Conservation (phyloP, 305 asterid species). For the Stenogyne calaminthoides region DNA sequence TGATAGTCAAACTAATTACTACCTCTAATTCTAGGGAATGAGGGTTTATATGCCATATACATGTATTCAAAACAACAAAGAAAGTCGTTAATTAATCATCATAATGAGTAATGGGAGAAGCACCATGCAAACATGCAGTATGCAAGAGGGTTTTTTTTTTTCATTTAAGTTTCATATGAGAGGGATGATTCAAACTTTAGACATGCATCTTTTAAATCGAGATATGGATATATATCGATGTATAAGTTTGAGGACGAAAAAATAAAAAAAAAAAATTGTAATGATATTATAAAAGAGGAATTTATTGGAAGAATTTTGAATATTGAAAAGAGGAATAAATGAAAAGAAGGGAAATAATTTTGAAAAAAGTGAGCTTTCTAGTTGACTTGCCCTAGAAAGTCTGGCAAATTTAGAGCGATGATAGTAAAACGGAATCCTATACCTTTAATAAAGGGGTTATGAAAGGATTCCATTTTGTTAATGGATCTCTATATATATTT, state of each 20-base stretch:
- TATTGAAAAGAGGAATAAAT: constrained; percentile 45
- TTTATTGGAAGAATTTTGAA: constrained; percentile 29
- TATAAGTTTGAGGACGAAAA: too few species aligned
- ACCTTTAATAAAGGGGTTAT: constrained; percentile 40
- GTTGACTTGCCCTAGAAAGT: constrained; percentile 86
- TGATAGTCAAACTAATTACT: constrained; percentile 31
- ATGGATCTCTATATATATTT: constrained; percentile 27
- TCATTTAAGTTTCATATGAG: not conserved
- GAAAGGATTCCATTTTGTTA: constrained; percentile 43
- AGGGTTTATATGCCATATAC: not conserved
- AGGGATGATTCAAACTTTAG: not conserved
- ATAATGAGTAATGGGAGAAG: constrained; percentile 40
- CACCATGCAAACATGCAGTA: constrained; percentile 37
- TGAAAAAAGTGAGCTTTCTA: constrained; percentile 47
- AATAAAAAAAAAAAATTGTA: not conserved
- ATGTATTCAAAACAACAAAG: constrained; percentile 23
- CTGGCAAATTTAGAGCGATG: constrained; percentile 48
- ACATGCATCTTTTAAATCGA: not conserved
- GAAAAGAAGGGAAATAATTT: constrained; percentile 29
- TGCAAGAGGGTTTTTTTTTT: constrained; percentile 6
- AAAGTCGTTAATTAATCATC: constrained; percentile 14
- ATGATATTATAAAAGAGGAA: not conserved
- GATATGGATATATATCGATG: not conserved
- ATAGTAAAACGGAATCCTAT: constrained; percentile 70
- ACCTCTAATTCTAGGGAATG: constrained; percentile 17